A percentile compares a stretch with the other conserved stretches of the same genome.
Conservation (phyloP, 202 grass and related monocot species). For the Carex sylvatica region DNA sequence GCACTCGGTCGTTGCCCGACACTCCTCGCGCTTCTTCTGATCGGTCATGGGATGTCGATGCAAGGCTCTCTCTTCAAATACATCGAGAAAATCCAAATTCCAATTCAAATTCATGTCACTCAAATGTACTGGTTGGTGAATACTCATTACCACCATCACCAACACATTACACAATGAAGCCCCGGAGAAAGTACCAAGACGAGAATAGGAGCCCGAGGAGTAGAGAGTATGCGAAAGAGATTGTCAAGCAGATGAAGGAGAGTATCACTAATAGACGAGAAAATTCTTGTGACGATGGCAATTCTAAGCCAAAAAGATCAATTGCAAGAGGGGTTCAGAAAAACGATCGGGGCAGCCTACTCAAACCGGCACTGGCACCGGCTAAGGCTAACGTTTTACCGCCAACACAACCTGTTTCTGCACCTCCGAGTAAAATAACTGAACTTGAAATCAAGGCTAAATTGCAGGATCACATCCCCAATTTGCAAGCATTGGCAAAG, state of each 20-base stretch:
- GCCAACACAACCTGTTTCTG: conserved; percentile 13
- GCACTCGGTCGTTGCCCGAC: conserved; percentile 52
- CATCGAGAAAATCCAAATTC: conserved; percentile 33
- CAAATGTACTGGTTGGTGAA: neutral
- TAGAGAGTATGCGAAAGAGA: conserved; percentile 53
- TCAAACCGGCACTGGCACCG: neutral
- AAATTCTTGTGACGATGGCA: neutral
- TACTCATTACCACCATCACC: conserved; percentile 19
- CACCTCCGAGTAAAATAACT: neutral
- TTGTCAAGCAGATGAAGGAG: conserved; percentile 71
- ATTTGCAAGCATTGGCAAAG: conserved; percentile 6
- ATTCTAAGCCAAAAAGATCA: conserved; percentile 33
- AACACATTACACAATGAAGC: conserved; percentile 24
- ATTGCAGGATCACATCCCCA: conserved; percentile 30
- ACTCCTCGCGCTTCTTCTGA: conserved; percentile 57
- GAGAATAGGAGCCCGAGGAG: conserved; percentile 44
- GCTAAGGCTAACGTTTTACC: neutral
- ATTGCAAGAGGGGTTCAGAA: conserved; percentile 7
- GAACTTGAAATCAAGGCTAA: conserved; percentile 12
- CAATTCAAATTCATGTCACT: neutral
- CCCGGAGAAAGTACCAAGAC: conserved; percentile 29
- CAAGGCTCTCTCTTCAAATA: conserved; percentile 59
- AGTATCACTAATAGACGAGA: conserved; percentile 40
- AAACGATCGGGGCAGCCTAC: neutral
- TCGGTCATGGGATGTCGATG: conserved; percentile 40